Evolutionary conservation across 441 rosid genomes (phyloP).

Genomic region (Adansonia grandidieri): DNA sequence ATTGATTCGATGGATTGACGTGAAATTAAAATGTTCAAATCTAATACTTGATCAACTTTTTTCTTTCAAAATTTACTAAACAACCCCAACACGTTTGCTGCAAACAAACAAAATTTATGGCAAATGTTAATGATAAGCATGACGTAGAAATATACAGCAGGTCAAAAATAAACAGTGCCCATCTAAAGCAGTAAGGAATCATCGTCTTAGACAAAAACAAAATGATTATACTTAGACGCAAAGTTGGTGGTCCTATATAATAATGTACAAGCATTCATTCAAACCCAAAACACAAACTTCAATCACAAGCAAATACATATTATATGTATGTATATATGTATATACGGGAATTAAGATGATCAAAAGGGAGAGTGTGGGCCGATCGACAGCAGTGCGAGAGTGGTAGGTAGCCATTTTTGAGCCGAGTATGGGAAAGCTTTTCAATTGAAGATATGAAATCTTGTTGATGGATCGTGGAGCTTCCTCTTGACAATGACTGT

Average conservation of each 20-base stretch:
- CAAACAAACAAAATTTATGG: background rate
- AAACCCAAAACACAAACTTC: background rate
- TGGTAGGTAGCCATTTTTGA: background rate
- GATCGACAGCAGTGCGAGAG: background rate
- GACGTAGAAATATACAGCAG: background rate
- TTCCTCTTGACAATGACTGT: background rate
- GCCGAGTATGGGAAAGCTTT: constrained; percentile 26
- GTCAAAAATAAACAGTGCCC: background rate
- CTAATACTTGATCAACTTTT: too few relatives aligned
- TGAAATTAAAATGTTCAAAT: too few relatives aligned
- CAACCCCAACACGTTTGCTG: background rate
- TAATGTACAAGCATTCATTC: constrained; percentile 7
- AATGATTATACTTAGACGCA: background rate
- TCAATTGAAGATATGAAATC: constrained; percentile 20
- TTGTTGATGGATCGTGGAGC: constrained; percentile 2
- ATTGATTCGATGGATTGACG: too few relatives aligned
- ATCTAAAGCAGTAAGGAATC: background rate
- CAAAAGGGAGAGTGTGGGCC: constrained; percentile 5
- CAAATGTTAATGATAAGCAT: background rate
- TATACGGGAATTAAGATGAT: background rate
- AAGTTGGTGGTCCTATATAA: constrained; percentile 13
- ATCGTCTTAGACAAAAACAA: background rate
- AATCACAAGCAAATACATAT: constrained; percentile 15
- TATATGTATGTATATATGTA: background rate
- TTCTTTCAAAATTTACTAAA: too few relatives aligned